Percentiles rank a stretch among this genome's conserved stretches.
These are phyloP conservation scores for Porcisia deanei DNA, from an alignment of 208 protist species.

Conservation along the genomic window DNA sequence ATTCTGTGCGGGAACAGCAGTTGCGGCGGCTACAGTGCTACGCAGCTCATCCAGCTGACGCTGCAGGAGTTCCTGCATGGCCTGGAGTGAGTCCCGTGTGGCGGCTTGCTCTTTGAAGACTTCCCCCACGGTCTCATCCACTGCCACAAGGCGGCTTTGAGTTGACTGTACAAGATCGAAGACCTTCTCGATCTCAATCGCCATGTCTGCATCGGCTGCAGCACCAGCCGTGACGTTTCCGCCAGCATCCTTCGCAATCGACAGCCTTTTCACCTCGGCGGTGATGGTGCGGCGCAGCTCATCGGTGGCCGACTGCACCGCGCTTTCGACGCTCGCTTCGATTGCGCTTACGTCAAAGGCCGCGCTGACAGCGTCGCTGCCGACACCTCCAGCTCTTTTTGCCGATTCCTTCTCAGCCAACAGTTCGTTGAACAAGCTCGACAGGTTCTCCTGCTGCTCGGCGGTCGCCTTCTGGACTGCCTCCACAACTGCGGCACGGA, in stretches of 20 bases:
- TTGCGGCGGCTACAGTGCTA: background rate
- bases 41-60: slow-evolving; percentile 22
- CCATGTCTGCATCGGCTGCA: slow-evolving; percentile 6
- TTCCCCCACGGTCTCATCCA: slow-evolving; percentile 42
- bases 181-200: slow-evolving; percentile 23
- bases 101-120: slow-evolving; percentile 46
- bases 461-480: slow-evolving; percentile 51
- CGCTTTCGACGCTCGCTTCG: slow-evolving; percentile 54
- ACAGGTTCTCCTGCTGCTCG: slow-evolving; percentile 57
- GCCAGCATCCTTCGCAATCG: slow-evolving; percentile 15
- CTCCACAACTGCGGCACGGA: slow-evolving; percentile 34
- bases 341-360: slow-evolving; percentile 26
- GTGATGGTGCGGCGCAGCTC: slow-evolving; percentile 49
- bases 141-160: slow-evolving; percentile 34
- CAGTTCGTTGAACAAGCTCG: slow-evolving; percentile 36
- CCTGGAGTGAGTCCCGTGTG: slow-evolving; percentile 32
- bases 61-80: slow-evolving; percentile 30
- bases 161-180: slow-evolving; percentile 30
- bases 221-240: slow-evolving; percentile 2
- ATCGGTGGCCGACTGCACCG: slow-evolving; percentile 50
- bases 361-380: background rate
- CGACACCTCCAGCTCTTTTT: background rate
- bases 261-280: slow-evolving; percentile 54
- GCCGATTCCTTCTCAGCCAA: slow-evolving; percentile 17
- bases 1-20: background rate